phyloP scores from a whole-genome alignment of 345 rosid genomes.

The Erodium maritimum region DNA sequence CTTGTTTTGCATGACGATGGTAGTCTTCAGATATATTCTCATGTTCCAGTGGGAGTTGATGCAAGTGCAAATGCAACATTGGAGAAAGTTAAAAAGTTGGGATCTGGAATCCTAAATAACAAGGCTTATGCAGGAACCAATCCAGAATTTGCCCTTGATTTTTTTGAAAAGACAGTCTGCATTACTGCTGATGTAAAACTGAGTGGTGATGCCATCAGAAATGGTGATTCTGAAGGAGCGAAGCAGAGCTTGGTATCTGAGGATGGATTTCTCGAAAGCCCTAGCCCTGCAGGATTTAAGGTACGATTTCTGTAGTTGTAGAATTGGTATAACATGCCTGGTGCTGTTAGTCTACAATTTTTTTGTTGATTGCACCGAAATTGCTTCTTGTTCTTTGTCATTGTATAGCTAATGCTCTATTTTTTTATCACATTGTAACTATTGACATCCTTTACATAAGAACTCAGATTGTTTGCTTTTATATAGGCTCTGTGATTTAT shows the following conservation, averaged over 20 bases:
- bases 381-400: not conserved
- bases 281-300: slow-evolving; percentile 82
- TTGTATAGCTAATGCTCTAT: not conserved
- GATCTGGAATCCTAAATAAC: slow-evolving; percentile 70
- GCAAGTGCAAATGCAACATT: slow-evolving; percentile 46
- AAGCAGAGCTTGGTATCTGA: slow-evolving; percentile 84
- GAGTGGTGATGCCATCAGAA: slow-evolving; percentile 84
- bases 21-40: slow-evolving; percentile 90
- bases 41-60: slow-evolving; percentile 53
- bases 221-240: slow-evolving; percentile 87
- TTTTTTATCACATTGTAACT: not conserved
- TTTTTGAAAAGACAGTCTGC: slow-evolving; percentile 90
- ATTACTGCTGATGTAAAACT: slow-evolving; percentile 86
- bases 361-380: not conserved
- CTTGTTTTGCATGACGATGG: slow-evolving; percentile 97
- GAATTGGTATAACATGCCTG: not conserved
- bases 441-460: not conserved
- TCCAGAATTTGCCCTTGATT: slow-evolving; percentile 93
- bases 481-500: not conserved
- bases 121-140: slow-evolving; percentile 71
- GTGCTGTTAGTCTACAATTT: not conserved
- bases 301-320: slow-evolving; percentile 22
- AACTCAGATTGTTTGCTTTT: not conserved
- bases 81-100: slow-evolving; percentile 78
- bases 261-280: slow-evolving; percentile 90